phyloP scores from a whole-genome alignment of 306 rosid species.

The Vicia villosa region DNA sequence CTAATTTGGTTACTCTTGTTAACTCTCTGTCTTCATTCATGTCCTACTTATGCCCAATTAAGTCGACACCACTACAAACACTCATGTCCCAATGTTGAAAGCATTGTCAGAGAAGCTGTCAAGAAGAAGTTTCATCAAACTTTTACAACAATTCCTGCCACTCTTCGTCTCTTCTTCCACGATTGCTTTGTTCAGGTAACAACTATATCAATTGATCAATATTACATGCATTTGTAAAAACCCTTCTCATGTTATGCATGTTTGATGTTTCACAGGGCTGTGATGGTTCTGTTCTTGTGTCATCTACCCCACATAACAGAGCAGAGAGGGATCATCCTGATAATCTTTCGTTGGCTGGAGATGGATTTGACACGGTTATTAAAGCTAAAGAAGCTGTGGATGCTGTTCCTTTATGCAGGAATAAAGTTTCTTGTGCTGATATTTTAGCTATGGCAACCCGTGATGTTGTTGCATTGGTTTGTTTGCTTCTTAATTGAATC shows the following conservation, averaged over 20 bases:
- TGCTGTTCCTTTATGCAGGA: constrained; percentile 59
- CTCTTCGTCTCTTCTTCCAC: constrained; percentile 91
- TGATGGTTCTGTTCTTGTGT: constrained; percentile 63
- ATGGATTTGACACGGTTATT: constrained; percentile 79
- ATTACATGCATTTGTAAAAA: constrained; percentile 5
- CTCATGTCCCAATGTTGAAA: constrained; percentile 76
- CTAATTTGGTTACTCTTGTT: constrained; percentile 46
- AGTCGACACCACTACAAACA: constrained; percentile 63
- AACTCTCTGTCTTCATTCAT: constrained; percentile 41
- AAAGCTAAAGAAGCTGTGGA: constrained; percentile 82
- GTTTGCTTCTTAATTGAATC: background rate
- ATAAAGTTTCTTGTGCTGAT: constrained; percentile 87
- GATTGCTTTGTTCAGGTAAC: constrained; percentile 84
- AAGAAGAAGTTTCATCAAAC: constrained; percentile 71
- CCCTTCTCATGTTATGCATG: background rate
- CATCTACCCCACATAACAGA: constrained; percentile 51
- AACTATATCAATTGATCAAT: constrained; percentile 6
- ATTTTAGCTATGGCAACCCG: constrained; percentile 81
- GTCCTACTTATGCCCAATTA: constrained; percentile 59
- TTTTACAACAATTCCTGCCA: constrained; percentile 80
- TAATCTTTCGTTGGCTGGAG: constrained; percentile 84
- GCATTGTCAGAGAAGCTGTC: constrained; percentile 65
- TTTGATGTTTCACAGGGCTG: constrained; percentile 54
- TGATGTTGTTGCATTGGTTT: constrained; percentile 68
- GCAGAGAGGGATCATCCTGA: constrained; percentile 87